A percentile compares a stretch with the other conserved stretches of the same genome.
Evolutionary conservation across 2,329 filamentous ascomycete species (phyloP).

Genomic region (Ophiosphaerella herpotricha): DNA sequence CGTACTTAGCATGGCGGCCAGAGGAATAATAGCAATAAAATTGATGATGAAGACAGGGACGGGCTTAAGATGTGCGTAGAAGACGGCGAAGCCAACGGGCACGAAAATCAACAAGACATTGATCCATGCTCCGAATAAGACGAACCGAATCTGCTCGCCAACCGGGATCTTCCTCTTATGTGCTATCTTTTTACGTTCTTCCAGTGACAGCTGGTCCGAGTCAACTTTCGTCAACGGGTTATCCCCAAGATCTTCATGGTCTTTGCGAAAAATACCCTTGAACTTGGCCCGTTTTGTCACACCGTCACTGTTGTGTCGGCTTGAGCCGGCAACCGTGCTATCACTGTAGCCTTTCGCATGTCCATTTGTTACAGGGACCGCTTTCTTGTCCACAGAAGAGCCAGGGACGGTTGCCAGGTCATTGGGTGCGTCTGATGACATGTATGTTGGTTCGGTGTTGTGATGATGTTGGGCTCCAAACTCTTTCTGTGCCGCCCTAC

Average conservation of each 20-base stretch:
- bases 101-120: constrained; percentile 80
- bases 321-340: constrained; percentile 24
- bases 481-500: constrained; percentile 32
- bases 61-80: constrained; percentile 58
- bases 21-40: constrained; percentile 89
- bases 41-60: constrained; percentile 77
- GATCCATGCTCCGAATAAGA: constrained; percentile 82
- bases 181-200: constrained; percentile 38
- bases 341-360: constrained; percentile 27
- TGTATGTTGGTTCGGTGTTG: constrained; percentile 30
- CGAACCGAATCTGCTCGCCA: constrained; percentile 68
- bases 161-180: constrained; percentile 42
- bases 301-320: constrained; percentile 12
- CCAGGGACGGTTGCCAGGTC: constrained; percentile 13
- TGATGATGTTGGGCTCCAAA: constrained; percentile 35
- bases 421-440: constrained; percentile 24
- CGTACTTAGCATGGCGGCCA: constrained; percentile 84
- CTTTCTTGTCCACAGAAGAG: constrained; percentile 12
- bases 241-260: constrained; percentile 21
- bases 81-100: constrained; percentile 74
- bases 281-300: constrained; percentile 34
- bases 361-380: constrained; percentile 10
- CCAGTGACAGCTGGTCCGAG: constrained; percentile 30
- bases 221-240: constrained; percentile 22
- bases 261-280: constrained; percentile 39